These are phyloP conservation scores for Xylaria grammica DNA, from an alignment of 495 filamentous ascomycete species.

Conservation along the genomic window DNA sequence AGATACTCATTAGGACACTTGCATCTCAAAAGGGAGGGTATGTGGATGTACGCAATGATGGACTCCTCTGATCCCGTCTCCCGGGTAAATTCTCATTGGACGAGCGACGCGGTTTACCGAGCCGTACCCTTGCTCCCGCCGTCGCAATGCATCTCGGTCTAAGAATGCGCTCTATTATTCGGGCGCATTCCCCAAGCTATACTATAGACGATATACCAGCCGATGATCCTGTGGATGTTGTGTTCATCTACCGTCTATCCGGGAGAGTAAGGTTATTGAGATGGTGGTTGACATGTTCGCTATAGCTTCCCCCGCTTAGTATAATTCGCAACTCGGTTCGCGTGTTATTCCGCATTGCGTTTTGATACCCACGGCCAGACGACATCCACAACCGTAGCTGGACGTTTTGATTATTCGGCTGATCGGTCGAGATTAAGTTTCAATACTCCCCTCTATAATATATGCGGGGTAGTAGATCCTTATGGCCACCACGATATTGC, in stretches of 20 bases:
- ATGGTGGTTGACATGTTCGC: too few relatives aligned
- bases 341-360: too few relatives aligned
- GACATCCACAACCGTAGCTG: too few relatives aligned
- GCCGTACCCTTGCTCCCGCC: neutral
- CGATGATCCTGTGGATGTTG: too few relatives aligned
- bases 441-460: neutral
- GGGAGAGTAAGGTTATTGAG: too few relatives aligned
- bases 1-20: neutral
- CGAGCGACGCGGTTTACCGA: slow-evolving; percentile 6
- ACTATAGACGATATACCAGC: neutral
- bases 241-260: too few relatives aligned
- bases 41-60: slow-evolving; percentile 13
- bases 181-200: too few relatives aligned
- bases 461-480: slow-evolving; percentile 6
- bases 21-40: neutral
- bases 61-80: neutral
- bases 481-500: neutral
- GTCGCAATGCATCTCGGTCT: slow-evolving; percentile 11
- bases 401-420: slow-evolving; percentile 1
- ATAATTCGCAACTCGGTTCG: too few relatives aligned
- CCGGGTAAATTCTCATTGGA: slow-evolving; percentile 15
- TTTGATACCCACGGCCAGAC: too few relatives aligned
- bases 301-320: too few relatives aligned
- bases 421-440: neutral
- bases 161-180: neutral